Base-by-base conservation (phyloP, 2,329 filamentous ascomycete genomes). In the Ophiostoma tasmaniense region DNA sequence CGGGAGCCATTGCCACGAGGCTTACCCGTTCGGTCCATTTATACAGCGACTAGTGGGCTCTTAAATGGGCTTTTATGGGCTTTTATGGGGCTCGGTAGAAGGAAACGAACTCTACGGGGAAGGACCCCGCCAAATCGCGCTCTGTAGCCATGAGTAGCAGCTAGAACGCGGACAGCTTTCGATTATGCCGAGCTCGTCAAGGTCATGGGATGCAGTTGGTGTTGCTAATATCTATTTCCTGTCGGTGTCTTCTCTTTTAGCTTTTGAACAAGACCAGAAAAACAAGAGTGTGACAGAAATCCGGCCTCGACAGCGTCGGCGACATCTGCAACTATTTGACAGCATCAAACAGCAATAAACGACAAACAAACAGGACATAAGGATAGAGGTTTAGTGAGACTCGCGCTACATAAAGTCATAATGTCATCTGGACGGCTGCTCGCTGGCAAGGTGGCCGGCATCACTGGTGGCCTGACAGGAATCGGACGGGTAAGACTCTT, bases 401-500 rank as follows among this genome's bases (percentile, higher is more conserved):
- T 20, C 22, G 22, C 20, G 20, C 11, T 20, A 6, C 7, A 17
- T 45, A n/a, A 1, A 20, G 17, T 13, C 30, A 33, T 39, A 37
- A 71, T 71, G 70, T 13, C 70, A 1, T 22, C 68, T 22, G 66
- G 68, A 25, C 69, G 70, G 61, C 70, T 71, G n/a, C 70, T 71
- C 52, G 69, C 68, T n/a, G 70, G 70, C 69, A 71, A 71, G 55
- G 69, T 71, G 20, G 70, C 70, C 39, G 70, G 65, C 66, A 64
- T 71, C 67, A 71, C 70, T 13, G 70, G 70, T 66, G 70, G 70
- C 37, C 62, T 71, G 69, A 71, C 70, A 6, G 70, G 70, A 42
- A 71, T 70, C 39, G 70, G 70, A 55, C 65, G 70, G 14, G 70
- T 71, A 33, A 8, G 70, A 55, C 2, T 17, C 5, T n/a, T 20